Evolutionary conservation across 805 yeast species (phyloP).

Genomic region (Clavispora vitiphila): DNA sequence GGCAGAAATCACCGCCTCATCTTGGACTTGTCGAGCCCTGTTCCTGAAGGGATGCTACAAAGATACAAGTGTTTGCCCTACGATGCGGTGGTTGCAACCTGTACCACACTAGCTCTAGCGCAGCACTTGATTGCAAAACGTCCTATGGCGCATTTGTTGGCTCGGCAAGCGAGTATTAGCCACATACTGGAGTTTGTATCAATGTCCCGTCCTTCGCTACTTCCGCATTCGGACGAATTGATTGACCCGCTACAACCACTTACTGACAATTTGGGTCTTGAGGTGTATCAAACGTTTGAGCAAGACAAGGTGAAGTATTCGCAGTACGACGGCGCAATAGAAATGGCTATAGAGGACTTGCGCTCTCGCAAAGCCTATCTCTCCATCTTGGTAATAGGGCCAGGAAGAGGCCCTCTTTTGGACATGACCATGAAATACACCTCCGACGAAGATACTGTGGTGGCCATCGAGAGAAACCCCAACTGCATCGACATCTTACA

Average conservation of each 20-base stretch:
- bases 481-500: slow-evolving; percentile 50
- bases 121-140: slow-evolving; percentile 1
- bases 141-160: slow-evolving; percentile 1
- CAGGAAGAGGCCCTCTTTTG: slow-evolving; percentile 84
- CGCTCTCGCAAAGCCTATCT: slow-evolving; percentile 1
- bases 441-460: slow-evolving; percentile 9
- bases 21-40: not conserved
- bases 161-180: not conserved
- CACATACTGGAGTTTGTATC: not conserved
- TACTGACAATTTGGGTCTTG: slow-evolving; percentile 47
- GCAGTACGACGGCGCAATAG: slow-evolving; percentile 61
- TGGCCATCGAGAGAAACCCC: slow-evolving; percentile 69
- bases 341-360: slow-evolving; percentile 41
- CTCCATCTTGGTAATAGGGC: slow-evolving; percentile 64
- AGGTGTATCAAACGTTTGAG: slow-evolving; percentile 67
- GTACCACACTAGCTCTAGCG: not conserved
- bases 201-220: not conserved
- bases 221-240: slow-evolving; percentile 9
- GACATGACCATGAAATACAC: slow-evolving; percentile 29
- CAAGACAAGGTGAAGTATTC: slow-evolving; percentile 65
- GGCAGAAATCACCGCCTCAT: not conserved
- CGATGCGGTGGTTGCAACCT: slow-evolving; percentile 2
- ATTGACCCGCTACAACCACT: slow-evolving; percentile 72
- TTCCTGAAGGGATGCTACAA: not conserved
- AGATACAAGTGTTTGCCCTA: slow-evolving; percentile 10